Evolutionary conservation across 169 alveolate species (phyloP), one percentile per base, ranked within the genome.

Genomic region (Besnoitia besnoiti): DNA sequence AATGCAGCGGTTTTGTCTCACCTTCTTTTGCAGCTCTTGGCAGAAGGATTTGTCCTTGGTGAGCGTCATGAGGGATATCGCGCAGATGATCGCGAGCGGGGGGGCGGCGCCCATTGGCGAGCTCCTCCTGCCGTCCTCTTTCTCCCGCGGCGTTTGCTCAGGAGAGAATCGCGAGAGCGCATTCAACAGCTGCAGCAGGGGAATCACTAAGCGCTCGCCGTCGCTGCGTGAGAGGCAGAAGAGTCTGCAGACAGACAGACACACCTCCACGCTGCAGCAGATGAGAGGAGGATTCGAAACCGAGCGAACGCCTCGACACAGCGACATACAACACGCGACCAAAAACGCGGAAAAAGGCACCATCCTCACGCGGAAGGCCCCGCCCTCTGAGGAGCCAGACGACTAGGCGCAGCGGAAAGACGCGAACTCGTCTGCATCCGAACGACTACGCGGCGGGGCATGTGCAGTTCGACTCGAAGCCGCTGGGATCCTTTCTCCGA

Each of bases 11-110:
- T n/a, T n/a, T n/a, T n/a, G n/a, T n/a, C 80, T 21, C 24, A 67
- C 80, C 35, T 19, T 37, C 47, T 40, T 77, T 16, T 42, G 59
- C 33, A 77, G 59, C 55, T 77, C 87, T 14, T 4, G 14, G 40
- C 87, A 77, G 87, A 77, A 42, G n/a, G 87, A 37, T 55, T 77
- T 77, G 55, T 77, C 87, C 40, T 42, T 77, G 59, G 59, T 77
- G 33, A 42, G 8, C 33, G 55, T 37, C 27, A 40, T 4, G 49
- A 77, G 87, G 21, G 61, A 77, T 5, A 77, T 44, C 39, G 44
- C 87, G 30, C 87, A 77, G 12, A 77, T 42, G 24, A 44, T 55
- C 4, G 87, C 87, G 14, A 77, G 7, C 87, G 55, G 87, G 3
- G 87, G 87, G 3, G 87, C 61, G 30, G 59, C 61, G 14, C 16